Base-by-base conservation (phyloP, 2,329 filamentous ascomycete species). In the Fusarium sacchari region DNA sequence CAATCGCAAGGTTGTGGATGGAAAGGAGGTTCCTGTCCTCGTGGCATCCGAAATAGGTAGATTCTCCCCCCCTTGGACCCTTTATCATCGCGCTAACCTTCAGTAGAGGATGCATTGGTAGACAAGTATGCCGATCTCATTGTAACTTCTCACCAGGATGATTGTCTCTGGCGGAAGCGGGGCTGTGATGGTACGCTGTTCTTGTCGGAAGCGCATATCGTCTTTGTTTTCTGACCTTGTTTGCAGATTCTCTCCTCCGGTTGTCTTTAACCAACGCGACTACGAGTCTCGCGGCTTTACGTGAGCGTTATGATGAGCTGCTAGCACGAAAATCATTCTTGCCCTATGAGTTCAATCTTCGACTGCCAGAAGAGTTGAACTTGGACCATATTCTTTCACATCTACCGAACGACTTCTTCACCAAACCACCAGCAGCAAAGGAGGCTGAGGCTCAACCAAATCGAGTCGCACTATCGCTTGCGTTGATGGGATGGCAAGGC, bases 81-180 rank as follows among this genome's bases (percentile, higher is more conserved):
- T 32, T 26, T 11, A 8, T n/a, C 26, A n/a, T 9, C n/a, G 55
- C 50, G 58, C 77, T 80, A 56, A 82, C 56, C 32, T 20, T 40
- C 15, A 32, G 61, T 40, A 84, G 89, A 90, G 78, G 85, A 91
- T 39, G 92, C 90, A 22, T 84, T 98, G 58, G 91, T 96, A 13
- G 89, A 93, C 50, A 92, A 92, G 78, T 98, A 97, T 79, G 86
- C 86, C 28, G 89, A 91, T 57, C 85, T 96, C 67, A 92, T 98
- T 59, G 83, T 93, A 20, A 87, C 90, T 30, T 93, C 91, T 5
- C 96, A 99, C 80, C 88, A 91, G 34, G 91, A 94, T 59, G 91
- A 91, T 70, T 99, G 96, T 79, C 86, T 96, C 24, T 99, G 96
- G 96, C 90, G 91, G 76, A 93, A 90, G 80, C 90, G 90, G 67